Evolutionary conservation across 2,329 filamentous ascomycete genomes (phyloP).

Genomic region (Tolypocladium pustulatum): DNA sequence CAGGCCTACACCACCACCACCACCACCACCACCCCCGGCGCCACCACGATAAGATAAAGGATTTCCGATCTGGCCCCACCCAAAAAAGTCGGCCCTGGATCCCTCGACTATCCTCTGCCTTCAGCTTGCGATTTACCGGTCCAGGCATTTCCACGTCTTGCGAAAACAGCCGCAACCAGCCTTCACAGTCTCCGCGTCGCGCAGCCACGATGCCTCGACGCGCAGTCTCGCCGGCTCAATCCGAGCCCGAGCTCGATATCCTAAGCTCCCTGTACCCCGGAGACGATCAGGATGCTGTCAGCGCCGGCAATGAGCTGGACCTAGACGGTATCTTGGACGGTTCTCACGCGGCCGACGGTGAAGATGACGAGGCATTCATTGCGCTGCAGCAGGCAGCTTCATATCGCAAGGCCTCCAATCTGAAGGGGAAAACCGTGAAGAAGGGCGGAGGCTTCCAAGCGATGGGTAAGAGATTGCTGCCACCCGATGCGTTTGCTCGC

Average conservation of each 20-base stretch:
- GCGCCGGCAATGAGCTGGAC: slow-evolving; percentile 39
- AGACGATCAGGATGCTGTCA: slow-evolving; percentile 37
- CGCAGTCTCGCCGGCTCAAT: slow-evolving; percentile 68
- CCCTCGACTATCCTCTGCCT: neutral
- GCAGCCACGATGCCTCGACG: slow-evolving; percentile 59
- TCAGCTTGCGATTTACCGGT: neutral
- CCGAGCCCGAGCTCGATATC: slow-evolving; percentile 89
- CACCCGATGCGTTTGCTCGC: neutral
- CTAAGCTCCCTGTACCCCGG: slow-evolving; percentile 63
- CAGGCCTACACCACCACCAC: slow-evolving; percentile 6
- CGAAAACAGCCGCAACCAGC: neutral
- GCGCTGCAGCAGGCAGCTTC: slow-evolving; percentile 76
- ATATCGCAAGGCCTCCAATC: slow-evolving; percentile 72
- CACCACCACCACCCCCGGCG: slow-evolving; percentile 13
- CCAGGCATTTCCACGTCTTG: neutral
- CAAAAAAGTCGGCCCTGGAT: slow-evolving; percentile 20
- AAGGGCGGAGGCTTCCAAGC: slow-evolving; percentile 95
- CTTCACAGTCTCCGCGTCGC: slow-evolving; percentile 43
- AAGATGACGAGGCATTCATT: slow-evolving; percentile 82
- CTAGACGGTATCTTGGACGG: slow-evolving; percentile 51
- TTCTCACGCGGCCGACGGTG: slow-evolving; percentile 35
- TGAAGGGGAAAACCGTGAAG: slow-evolving; percentile 79
- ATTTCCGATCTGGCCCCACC: slow-evolving; percentile 2
- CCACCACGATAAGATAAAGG: slow-evolving; percentile 29
- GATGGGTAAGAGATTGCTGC: slow-evolving; percentile 51